Base-by-base conservation (phyloP, 2,329 filamentous ascomycete genomes). In the Mycocentrospora acerina region DNA sequence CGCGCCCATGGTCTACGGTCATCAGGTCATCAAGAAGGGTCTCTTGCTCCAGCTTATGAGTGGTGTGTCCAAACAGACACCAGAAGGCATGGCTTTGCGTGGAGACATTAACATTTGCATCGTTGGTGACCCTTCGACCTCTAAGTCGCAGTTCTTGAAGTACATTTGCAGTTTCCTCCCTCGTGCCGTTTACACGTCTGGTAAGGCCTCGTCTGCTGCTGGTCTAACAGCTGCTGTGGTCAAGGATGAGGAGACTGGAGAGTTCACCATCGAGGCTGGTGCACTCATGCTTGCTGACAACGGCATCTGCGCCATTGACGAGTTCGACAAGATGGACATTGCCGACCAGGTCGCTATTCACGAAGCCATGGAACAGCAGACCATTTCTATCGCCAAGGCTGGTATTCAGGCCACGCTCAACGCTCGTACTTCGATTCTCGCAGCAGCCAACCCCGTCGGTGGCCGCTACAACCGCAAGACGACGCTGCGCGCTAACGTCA, bases 291-390 rank as follows among this genome's bases (percentile, higher is more conserved):
- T 98, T 45, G 93, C 93, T 15, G 81, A 97, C 60, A 96, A 95
- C 53, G 93, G 93, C 37, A 94, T 97, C 57, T 98, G 93, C 69
- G 90, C 90, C 43, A 98, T 98, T 64, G 93, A 98, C 64, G 93
- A 98, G 66, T 98, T 98, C 57, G 93, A 98, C 80, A 98, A 98
- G 75, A 98, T 98, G 93, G 93, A 98, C 60, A 87, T 98, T 46
- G 83, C 75, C 35, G 93, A 98, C 66, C 93, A 98, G 72, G 93
- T 98, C 38, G 93, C 93, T 51, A 98, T 98, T 60, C 93, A 98
- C 79, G 93, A 98, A 81, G 93, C 93, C 43, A 98, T 98, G 93
- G 93, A 98, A 80, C 93, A 98, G 74, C 93, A 98, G 71, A 98
- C 93, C 4, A 98, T 98, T 52, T 96, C 90, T 7, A 98, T 98